Evolutionary conservation across 345 rosid genomes (phyloP), one percentile per base, ranked within the genome.

Genomic region (Durio zibethinus): DNA sequence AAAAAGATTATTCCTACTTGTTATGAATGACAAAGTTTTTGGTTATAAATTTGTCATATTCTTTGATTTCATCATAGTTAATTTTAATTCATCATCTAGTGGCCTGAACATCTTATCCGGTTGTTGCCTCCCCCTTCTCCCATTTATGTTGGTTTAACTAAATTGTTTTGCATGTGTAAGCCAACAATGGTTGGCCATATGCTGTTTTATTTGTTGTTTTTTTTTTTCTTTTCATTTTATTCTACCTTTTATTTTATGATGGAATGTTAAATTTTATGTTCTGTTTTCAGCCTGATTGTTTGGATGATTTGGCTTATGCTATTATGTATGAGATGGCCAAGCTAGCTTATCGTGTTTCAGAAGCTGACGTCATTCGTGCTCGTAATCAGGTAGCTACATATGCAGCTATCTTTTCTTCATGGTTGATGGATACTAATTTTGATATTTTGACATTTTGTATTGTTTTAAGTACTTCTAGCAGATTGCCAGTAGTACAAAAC

Each of bases 291-390:
- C 85, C 91, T 20, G 94, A 94, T 82, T 85, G 92, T 81, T 86
- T 94, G 81, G 97, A 91, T 86, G 99, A 97, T 86, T 89, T 97
- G 81, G 91, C 96, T 53, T 92, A 90, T 86, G 98, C 97, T 68
- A 97, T 97, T 50, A 97, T 94, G 99, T 31, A 90, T n/a, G 97
- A 92, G 87, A 85, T 85, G 33, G 76, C 98, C 75, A 94, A 97
- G 87, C 77, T 97, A 77, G 89, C 89, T 65, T 91, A 88, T 83
- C 95, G 92, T 61, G 99, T 94, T 83, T 92, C 99, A 48, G 99
- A 97, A 64, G 94, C 84, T 86, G 99, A 92, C 88, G 98, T 97
- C 47, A 90, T 83, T 10, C 97, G 99, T 72, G 99, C 99, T 43
- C 86, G 97, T 35, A 97, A 97, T 87, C 99, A 97, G 98, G 99